Percentiles rank a stretch among this genome's conserved stretches.
phyloP scores from a whole-genome alignment of 2,329 filamentous ascomycete species.

The Botrytis deweyae region DNA sequence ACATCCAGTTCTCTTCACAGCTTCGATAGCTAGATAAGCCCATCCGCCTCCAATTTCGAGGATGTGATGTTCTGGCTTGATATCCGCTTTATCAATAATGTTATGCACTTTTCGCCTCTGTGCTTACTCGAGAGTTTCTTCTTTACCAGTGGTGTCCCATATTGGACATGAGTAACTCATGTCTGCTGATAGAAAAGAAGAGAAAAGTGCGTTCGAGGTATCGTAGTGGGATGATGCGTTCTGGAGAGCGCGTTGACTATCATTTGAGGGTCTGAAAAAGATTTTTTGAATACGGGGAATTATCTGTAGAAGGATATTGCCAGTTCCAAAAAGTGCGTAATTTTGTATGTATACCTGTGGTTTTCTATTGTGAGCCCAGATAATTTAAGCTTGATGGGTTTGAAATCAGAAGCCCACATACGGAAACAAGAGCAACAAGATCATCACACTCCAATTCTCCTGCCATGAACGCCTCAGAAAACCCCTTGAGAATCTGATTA shows the following conservation, averaged over 20 bases:
- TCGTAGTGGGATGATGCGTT: conserved; percentile 72
- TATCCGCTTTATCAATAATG: conserved; percentile 61
- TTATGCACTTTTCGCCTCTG: conserved; percentile 63
- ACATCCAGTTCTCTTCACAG: conserved; percentile 62
- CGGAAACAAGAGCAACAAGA: conserved; percentile 45
- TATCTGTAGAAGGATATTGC: conserved; percentile 7
- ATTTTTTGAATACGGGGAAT: conserved; percentile 5
- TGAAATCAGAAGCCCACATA: not conserved
- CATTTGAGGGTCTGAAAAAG: conserved; percentile 47
- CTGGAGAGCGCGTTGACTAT: conserved; percentile 53
- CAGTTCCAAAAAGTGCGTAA: not conserved
- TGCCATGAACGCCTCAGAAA: conserved; percentile 59
- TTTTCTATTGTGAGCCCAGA: not conserved
- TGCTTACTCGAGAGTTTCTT: conserved; percentile 59
- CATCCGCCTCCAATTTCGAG: conserved; percentile 72
- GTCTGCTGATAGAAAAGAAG: conserved; percentile 65
- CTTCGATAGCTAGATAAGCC: conserved; percentile 68
- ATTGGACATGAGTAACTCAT: conserved; percentile 73
- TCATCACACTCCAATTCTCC: conserved; percentile 65
- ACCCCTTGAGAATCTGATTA: conserved; percentile 15
- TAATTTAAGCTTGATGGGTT: not conserved
- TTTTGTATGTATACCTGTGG: conserved; percentile 16
- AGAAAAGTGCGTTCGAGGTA: conserved; percentile 71
- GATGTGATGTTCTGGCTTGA: conserved; percentile 63
- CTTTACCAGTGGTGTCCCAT: conserved; percentile 44